Base-by-base conservation (phyloP, 2,329 filamentous ascomycete species). In the Trichoderma sp. region DNA sequence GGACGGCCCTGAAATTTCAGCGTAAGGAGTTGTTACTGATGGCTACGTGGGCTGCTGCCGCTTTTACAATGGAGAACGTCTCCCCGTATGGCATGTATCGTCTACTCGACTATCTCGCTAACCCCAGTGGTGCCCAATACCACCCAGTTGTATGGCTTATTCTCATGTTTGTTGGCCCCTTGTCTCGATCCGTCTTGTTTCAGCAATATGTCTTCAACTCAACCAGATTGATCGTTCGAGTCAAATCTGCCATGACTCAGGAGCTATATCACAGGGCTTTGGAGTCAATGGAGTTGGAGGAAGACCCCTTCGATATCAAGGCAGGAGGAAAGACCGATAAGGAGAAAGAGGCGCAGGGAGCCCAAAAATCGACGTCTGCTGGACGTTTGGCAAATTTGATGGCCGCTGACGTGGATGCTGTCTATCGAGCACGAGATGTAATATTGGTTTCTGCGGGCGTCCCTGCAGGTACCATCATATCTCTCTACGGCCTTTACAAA, bases 141-240 rank as follows among this genome's bases (percentile, higher is more conserved):
- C 82, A 82, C 30, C 86, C 87, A 2, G 85, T 83, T 80, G 75
- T 87, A 60, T 89, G 87, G 87, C 79, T 90, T 9, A 73, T 84
- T 3, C 81, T 89, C 39, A 81, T 89, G 72, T 88, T 89, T 71
- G 69, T 83, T 47, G 87, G 87, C 0, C 86, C 86, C 1, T 34
- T 82, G 53, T 76, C 79, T 4, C 84, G 85, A 15, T 87, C 88
- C 3, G 74, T 88, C 57, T 78, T 82, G 69, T 87, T 85, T 73
- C 87, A 90, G 76, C 86, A 87, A 74, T 89, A 89, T 76, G 82
- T 89, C 39, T 89, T 89, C 74, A 86, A 81, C 2, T 86, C 86
- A 7, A 89, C 87, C 3, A 82, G 86, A n/a, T 78, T 89, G 57
- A 79, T 88, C 39, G 86, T 89, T 43, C 85, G 88, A 30, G 79